Evolutionary conservation across 345 rosid species (phyloP).

Genomic region (Moringa oleifera): DNA sequence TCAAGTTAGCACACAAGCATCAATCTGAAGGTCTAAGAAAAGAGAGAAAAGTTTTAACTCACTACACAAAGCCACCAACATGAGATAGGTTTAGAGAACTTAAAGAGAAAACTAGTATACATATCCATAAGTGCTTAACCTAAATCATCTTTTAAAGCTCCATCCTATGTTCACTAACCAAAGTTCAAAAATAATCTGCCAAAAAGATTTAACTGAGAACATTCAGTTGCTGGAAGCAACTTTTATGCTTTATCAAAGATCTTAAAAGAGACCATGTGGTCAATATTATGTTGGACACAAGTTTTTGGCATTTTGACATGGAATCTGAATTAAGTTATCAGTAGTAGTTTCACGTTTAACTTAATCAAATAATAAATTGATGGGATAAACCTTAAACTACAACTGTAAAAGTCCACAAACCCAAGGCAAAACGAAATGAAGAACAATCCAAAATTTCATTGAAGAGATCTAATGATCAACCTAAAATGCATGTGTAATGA

Average conservation of each 20-base stretch:
- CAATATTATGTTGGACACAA: too few relatives aligned
- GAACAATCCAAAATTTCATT: not conserved
- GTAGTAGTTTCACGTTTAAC: not conserved
- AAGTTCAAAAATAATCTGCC: not conserved
- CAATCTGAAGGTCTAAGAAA: not conserved
- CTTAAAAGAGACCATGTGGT: too few relatives aligned
- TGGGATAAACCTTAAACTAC: not conserved
- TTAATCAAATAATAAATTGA: not conserved
- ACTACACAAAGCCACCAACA: not conserved
- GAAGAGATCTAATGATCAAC: not conserved
- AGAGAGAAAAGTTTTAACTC: not conserved
- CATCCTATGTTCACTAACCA: too few relatives aligned
- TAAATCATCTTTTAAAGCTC: not conserved
- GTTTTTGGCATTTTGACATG: too few relatives aligned
- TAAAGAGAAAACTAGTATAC: not conserved
- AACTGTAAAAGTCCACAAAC: not conserved
- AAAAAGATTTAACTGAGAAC: not conserved
- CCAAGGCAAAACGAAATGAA: not conserved
- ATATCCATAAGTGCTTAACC: not conserved
- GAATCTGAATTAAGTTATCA: not conserved
- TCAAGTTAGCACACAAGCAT: not conserved
- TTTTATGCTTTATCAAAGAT: too few relatives aligned
- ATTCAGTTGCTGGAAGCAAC: too few relatives aligned
- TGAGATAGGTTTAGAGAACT: not conserved
- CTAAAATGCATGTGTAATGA: not conserved